Conservation (phyloP, 371 early-diverging fungal genomes). For the Mucor irregularis region DNA sequence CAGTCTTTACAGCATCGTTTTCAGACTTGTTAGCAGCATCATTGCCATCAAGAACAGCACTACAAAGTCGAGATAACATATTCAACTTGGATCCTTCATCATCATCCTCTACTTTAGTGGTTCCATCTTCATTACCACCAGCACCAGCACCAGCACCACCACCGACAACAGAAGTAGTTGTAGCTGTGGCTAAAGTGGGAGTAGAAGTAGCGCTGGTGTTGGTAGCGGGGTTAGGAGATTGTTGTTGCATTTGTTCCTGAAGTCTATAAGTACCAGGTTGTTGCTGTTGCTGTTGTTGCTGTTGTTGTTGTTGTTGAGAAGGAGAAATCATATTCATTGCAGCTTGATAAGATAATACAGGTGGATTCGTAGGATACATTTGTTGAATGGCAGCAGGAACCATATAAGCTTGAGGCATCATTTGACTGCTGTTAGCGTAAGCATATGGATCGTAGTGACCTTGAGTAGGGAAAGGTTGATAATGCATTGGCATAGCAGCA, state of each 20-base stretch:
- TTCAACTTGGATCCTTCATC: constrained; percentile 50
- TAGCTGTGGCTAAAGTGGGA: neutral
- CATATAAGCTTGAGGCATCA: constrained; percentile 44
- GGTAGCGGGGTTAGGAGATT: constrained; percentile 14
- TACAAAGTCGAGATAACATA: constrained; percentile 49
- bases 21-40: constrained; percentile 29
- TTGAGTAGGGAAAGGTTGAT: constrained; percentile 33
- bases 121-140: neutral
- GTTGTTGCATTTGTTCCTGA: constrained; percentile 15
- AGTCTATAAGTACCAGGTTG: constrained; percentile 12
- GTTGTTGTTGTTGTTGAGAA: constrained; percentile 25
- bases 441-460: constrained; percentile 34
- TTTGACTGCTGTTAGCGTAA: constrained; percentile 21
- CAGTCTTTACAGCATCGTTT: constrained; percentile 6
- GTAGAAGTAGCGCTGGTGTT: constrained; percentile 5
- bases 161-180: neutral
- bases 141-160: constrained; percentile 2
- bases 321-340: constrained; percentile 43
- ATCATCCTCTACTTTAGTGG: constrained; percentile 28
- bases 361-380: constrained; percentile 31
- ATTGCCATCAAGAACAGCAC: constrained; percentile 41
- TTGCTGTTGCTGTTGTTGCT: constrained; percentile 16
- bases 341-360: constrained; percentile 40
- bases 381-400: constrained; percentile 30
- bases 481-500: constrained; percentile 32